Conservation (phyloP, 2,329 filamentous ascomycete species). For the Hyphodiscus sp. region DNA sequence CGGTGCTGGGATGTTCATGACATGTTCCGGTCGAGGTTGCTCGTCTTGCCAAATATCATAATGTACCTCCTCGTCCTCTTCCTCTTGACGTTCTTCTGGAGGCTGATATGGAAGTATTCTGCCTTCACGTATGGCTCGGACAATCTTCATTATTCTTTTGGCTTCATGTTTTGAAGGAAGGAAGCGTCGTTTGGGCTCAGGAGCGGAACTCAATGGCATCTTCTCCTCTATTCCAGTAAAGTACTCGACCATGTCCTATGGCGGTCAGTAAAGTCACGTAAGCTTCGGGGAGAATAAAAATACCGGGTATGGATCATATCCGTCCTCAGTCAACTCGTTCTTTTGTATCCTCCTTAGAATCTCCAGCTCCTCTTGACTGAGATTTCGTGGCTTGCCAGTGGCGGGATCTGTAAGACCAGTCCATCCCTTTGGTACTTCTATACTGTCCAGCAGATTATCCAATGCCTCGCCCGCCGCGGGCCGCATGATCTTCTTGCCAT, state of each 20-base stretch:
- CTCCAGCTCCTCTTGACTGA: slow-evolving; percentile 83
- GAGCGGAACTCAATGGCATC: slow-evolving; percentile 91
- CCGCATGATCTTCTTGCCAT: slow-evolving; percentile 95
- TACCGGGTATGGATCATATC: slow-evolving; percentile 87
- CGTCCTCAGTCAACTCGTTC: slow-evolving; percentile 80
- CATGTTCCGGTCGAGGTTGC: slow-evolving; percentile 70
- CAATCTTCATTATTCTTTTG: slow-evolving; percentile 94
- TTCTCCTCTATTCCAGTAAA: slow-evolving; percentile 86
- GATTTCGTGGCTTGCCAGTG: slow-evolving; percentile 85
- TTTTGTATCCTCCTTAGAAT: slow-evolving; percentile 82
- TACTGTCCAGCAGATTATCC: slow-evolving; percentile 90
- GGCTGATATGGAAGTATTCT: slow-evolving; percentile 87
- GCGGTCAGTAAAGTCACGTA: slow-evolving; percentile 16
- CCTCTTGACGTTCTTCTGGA: slow-evolving; percentile 62
- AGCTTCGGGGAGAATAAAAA: slow-evolving; percentile 22
- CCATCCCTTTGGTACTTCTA: slow-evolving; percentile 95
- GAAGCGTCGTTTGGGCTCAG: slow-evolving; percentile 93
- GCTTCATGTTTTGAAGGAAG: slow-evolving; percentile 95
- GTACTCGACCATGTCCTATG: slow-evolving; percentile 78
- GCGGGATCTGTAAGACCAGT: slow-evolving; percentile 90
- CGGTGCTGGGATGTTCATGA: slow-evolving; percentile 92
- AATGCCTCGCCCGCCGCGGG: slow-evolving; percentile 90
- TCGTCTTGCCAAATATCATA: slow-evolving; percentile 95
- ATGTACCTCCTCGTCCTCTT: slow-evolving; percentile 63
- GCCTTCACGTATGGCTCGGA: slow-evolving; percentile 90